A percentile compares a stretch with the other conserved stretches of the same genome.
Evolutionary conservation across 106 monocot genomes (phyloP).

Genomic region (Dendrobium catenatum): DNA sequence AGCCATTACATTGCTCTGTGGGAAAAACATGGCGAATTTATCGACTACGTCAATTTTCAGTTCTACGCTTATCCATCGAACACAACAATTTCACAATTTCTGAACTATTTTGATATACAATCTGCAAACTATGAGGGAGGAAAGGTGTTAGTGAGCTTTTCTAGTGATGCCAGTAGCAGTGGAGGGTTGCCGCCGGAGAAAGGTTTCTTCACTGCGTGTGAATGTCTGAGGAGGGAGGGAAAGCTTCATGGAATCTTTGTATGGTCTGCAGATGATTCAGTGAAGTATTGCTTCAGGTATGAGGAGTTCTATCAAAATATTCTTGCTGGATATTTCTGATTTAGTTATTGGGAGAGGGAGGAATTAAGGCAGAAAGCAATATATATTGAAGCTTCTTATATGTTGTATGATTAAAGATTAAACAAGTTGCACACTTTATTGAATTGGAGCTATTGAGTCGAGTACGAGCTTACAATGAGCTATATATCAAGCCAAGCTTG

Average conservation of each 20-base stretch:
- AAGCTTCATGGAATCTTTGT: constrained; percentile 27
- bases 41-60: constrained; percentile 59
- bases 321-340: not conserved
- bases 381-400: not conserved
- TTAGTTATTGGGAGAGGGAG: too few relatives aligned
- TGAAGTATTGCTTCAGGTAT: constrained; percentile 14
- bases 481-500: too few relatives aligned
- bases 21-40: constrained; percentile 17
- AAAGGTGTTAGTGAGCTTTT: constrained; percentile 22
- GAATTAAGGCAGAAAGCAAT: too few relatives aligned
- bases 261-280: constrained; percentile 28
- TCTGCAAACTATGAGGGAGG: constrained; percentile 25
- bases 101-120: constrained; percentile 32
- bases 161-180: not conserved
- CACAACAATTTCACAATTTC: constrained; percentile 35
- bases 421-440: too few relatives aligned
- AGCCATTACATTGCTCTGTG: constrained; percentile 22
- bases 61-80: constrained; percentile 33
- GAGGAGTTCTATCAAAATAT: constrained; percentile 1
- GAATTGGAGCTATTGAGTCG: too few relatives aligned
- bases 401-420: not conserved
- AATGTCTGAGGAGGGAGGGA: constrained; percentile 17
- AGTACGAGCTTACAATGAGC: too few relatives aligned
- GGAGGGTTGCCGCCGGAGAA: constrained; percentile 19
- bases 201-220: constrained; percentile 27